These are phyloP conservation scores for Pseudozyma sp. DNA, from an alignment of 1,284 basidiomycete species.

Conservation along the genomic window DNA sequence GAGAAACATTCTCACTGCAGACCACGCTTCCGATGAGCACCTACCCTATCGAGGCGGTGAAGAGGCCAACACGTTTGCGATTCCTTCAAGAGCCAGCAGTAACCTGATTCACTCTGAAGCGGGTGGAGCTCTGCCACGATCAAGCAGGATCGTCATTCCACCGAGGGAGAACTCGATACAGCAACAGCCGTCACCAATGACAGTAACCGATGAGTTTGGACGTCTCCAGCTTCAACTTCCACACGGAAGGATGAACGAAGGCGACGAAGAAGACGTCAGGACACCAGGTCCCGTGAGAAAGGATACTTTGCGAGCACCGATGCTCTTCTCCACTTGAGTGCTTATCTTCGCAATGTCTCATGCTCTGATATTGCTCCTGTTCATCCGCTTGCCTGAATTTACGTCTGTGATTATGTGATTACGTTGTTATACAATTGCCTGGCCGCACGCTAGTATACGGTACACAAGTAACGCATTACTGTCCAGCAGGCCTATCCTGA, in stretches of 20 bases:
- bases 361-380: background rate
- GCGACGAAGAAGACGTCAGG: conserved; percentile 15
- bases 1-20: conserved; percentile 29
- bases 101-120: too few relatives aligned
- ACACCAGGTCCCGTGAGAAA: conserved; percentile 36
- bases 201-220: conserved; percentile 19
- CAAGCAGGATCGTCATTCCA: conserved; percentile 34
- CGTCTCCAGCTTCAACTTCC: conserved; percentile 2
- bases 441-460: too few relatives aligned
- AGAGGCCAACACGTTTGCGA: too few relatives aligned
- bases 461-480: background rate
- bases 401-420: background rate
- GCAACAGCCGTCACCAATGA: background rate
- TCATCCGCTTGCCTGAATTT: background rate
- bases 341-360: background rate
- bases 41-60: background rate
- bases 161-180: conserved; percentile 28
- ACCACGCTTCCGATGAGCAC: conserved; percentile 25
- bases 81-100: too few relatives aligned
- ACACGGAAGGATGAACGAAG: background rate
- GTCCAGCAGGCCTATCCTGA: conserved; percentile 9
- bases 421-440: too few relatives aligned
- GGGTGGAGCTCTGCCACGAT: conserved; percentile 5
- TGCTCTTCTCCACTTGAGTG: conserved; percentile 6
- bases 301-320: conserved; percentile 26